Conservation (phyloP, 1,284 basidiomycete genomes). For the Golubevia pallescens region DNA sequence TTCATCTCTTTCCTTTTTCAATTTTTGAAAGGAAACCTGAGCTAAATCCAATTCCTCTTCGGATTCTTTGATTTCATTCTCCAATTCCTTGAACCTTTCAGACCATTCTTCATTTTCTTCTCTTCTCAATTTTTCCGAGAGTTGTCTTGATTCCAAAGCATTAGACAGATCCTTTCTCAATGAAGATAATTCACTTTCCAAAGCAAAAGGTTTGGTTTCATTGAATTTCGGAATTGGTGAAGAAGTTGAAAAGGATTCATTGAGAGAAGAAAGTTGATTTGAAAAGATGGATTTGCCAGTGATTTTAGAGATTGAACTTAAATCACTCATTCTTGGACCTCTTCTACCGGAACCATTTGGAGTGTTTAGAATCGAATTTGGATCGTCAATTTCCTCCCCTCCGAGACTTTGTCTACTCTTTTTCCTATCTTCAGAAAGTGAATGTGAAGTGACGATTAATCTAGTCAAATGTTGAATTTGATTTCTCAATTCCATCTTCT, state of each 20-base stretch:
- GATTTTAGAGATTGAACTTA: constrained; percentile 2
- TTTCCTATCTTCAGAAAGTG: constrained; percentile 24
- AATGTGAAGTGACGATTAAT: constrained; percentile 50
- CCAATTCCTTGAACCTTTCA: background rate
- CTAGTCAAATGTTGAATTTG: constrained; percentile 57
- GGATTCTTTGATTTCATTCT: background rate
- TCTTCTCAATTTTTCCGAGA: constrained; percentile 10
- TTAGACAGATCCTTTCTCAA: constrained; percentile 25
- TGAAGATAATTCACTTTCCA: constrained; percentile 40
- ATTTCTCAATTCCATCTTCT: constrained; percentile 31
- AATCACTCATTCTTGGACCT: constrained; percentile 45
- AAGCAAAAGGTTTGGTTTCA: constrained; percentile 31
- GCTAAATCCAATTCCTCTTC: constrained; percentile 34
- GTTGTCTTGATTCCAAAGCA: constrained; percentile 5
- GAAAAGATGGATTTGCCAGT: background rate
- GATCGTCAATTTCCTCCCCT: background rate
- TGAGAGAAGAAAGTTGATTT: background rate
- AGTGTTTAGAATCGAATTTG: constrained; percentile 2
- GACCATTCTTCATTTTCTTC: constrained; percentile 7
- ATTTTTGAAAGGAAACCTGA: constrained; percentile 24
- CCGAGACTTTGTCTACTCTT: background rate
- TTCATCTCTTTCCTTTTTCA: constrained; percentile 33
- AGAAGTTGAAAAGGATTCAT: background rate
- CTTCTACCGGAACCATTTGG: constrained; percentile 31
- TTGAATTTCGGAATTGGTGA: no score